Conservation (phyloP, 257 asterid species). For the Orobanche coerulescens region DNA sequence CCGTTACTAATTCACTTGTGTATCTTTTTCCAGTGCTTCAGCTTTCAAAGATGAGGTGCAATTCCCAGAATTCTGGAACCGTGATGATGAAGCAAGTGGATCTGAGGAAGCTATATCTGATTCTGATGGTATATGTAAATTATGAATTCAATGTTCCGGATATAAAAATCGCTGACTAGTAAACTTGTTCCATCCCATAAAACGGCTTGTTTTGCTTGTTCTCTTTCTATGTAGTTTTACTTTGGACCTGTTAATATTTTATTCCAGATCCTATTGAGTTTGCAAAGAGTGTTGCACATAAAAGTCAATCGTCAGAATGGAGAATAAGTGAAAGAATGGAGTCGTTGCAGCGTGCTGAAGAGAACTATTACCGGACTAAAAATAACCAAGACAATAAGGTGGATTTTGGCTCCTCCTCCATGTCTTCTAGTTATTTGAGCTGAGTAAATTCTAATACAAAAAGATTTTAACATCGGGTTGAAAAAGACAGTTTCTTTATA, state of each 20-base stretch:
- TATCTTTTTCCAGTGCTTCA: conserved; percentile 39
- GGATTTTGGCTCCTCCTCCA: not conserved
- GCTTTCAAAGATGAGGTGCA: conserved; percentile 33
- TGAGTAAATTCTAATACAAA: not conserved
- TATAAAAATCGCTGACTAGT: not conserved
- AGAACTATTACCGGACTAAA: conserved; percentile 51
- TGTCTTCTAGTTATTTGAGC: conserved; percentile 8
- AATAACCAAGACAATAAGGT: conserved; percentile 52
- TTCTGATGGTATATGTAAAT: conserved; percentile 60
- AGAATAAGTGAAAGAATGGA: conserved; percentile 52
- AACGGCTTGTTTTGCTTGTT: conserved; percentile 17
- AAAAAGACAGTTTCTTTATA: not conserved
- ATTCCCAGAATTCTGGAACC: conserved; percentile 87
- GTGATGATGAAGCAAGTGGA: conserved; percentile 68
- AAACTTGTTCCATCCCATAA: not conserved
- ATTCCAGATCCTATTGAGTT: conserved; percentile 49
- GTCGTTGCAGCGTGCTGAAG: conserved; percentile 74
- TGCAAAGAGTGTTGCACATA: conserved; percentile 33
- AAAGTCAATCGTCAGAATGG: conserved; percentile 35
- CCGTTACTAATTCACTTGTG: conserved; percentile 16
- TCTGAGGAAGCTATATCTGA: conserved; percentile 93
- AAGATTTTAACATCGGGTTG: not conserved
- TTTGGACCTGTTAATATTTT: conserved; percentile 16
- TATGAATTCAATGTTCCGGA: conserved; percentile 3
- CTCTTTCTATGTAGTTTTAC: not conserved